Evolutionary conservation across 2,329 filamentous ascomycete genomes (phyloP), one percentile per base, ranked within the genome.

Genomic region (Myriosclerotinia duriaeana): DNA sequence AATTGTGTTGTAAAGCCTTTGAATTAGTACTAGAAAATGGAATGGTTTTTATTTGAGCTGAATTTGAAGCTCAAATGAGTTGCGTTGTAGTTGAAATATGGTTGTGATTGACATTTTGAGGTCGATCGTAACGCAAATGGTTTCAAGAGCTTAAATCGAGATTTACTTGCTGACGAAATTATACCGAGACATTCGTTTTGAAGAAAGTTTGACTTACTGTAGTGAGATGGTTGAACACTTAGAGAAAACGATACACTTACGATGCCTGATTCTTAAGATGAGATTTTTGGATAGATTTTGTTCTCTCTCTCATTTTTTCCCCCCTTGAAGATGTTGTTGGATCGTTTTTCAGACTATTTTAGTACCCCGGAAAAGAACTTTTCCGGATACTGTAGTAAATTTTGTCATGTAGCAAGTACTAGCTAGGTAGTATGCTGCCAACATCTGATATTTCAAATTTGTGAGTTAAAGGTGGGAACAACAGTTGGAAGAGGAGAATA

Each of bases 91-190:
- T 26, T 59, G 34, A 40, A 15, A 48, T 59, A 30, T 59, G 30
- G 46, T 62, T 38, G 46, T n/a, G 15, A 30, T 53, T 40, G 50
- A 40, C 22, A 34, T 53, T 42, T 63, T 36, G 22, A 40, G 40
- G 30, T 26, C 22, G 53, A 40, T 65, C 40, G 63, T 38, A 48
- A 59, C 53, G 40, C 12, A n/a, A n/a, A 42, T 26, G 46, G 63
- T 65, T 65, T 65, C 63, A 65, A 59, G n/a, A 48, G 53, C 42
- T 20, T 20, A 65, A 40, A n/a, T 17, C 46, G 26, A 26, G 26
- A 26, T 26, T 26, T 48, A 40, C 42, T 20, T 59, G 42, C 53
- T 48, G 38, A 58, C 42, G 44, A 61, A 4, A 36, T 40, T 50
- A 48, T 50, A 61, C 58, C 58, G 58, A 48, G 44, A 60, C 44